Base-by-base conservation (phyloP, 805 yeast species). In the Suhomyces kilbournensis region DNA sequence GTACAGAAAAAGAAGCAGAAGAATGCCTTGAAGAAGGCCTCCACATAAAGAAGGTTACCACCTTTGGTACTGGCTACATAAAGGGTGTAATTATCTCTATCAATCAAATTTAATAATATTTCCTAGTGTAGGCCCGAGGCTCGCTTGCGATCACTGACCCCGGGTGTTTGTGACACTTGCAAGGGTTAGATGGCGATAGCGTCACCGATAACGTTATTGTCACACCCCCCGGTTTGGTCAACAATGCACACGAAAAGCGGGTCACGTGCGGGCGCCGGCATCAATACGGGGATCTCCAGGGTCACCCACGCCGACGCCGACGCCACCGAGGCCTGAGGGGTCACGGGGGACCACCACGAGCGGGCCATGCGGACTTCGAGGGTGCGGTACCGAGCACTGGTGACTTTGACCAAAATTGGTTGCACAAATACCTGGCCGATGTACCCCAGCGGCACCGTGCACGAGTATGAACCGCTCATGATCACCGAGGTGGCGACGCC, bases 401-500 rank as follows among this genome's bases (percentile, higher is more conserved):
- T 44, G 32, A 60, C 34, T 39, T 53, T 55, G 5, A 50, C 20
- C 40, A 54, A 55, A n/a, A 49, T 53, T 5, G 65, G 62, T 44
- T 53, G 62, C 30, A 62, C 34, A 48, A 60, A 58, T 28, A 61
- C 52, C 54, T 64, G 66, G 14, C 67, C 69, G 2, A 58, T 53
- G n/a, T 48, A 15, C 8, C 64, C 64, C 12, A 56, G 53, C 0
- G 55, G 52, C 19, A 63, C 53, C 7, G 42, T 46, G 42, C 69
- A 65, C 7, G 51, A 40, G 42, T 58, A 65, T 2, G 58, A 15
- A 1, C 51, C 59, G 7, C 51, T 25, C 2, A 61, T 23, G 7
- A 60, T 44, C 14, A 51, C 35, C 12, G 57, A 25, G 10, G 9
- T 25, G 1, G 23, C 42, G 10, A 38, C 3, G 6, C 42, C 42